Evolutionary conservation across 2,329 filamentous ascomycete genomes (phyloP).

Genomic region (Aphanocladium album): DNA sequence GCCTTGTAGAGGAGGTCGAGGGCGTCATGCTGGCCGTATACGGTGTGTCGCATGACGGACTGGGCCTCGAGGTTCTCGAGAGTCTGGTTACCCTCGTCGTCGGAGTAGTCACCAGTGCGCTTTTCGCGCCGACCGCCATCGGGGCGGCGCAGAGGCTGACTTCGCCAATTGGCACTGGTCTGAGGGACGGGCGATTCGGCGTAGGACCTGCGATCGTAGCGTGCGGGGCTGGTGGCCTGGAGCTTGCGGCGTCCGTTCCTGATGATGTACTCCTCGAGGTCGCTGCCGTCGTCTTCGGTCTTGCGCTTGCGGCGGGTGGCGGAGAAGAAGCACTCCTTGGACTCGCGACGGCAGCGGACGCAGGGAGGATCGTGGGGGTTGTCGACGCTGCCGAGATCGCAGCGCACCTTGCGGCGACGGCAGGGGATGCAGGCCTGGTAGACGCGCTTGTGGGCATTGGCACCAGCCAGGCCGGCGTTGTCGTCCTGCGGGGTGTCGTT

Average conservation of each 20-base stretch:
- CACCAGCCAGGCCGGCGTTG: slow-evolving; percentile 14
- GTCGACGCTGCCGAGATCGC: slow-evolving; percentile 71
- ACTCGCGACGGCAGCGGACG: slow-evolving; percentile 87
- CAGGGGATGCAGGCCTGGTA: slow-evolving; percentile 61
- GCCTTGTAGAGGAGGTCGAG: slow-evolving; percentile 89
- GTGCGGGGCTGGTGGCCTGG: slow-evolving; percentile 40
- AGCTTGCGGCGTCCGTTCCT: slow-evolving; percentile 69
- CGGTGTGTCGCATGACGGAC: slow-evolving; percentile 61
- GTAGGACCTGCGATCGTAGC: slow-evolving; percentile 41
- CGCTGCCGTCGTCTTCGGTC: slow-evolving; percentile 51
- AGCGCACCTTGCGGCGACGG: slow-evolving; percentile 57
- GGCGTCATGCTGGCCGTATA: slow-evolving; percentile 90
- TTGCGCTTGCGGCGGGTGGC: slow-evolving; percentile 91
- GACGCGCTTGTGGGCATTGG: slow-evolving; percentile 49
- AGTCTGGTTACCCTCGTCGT: slow-evolving; percentile 54
- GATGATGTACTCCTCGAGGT: slow-evolving; percentile 62
- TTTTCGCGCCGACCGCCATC: slow-evolving; percentile 30
- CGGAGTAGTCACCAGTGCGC: slow-evolving; percentile 32
- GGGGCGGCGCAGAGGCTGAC: slow-evolving; percentile 62
- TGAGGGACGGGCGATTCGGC: slow-evolving; percentile 54
- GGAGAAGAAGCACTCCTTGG: slow-evolving; percentile 96
- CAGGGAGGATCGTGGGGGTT: slow-evolving; percentile 92
- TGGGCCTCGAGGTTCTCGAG: slow-evolving; percentile 62
- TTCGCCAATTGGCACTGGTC: slow-evolving; percentile 60
- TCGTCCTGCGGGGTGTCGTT: slow-evolving; percentile 12